Evolutionary conservation across 257 asterid genomes (phyloP), one percentile per base, ranked within the genome.

Genomic region (Asclepias syriaca): DNA sequence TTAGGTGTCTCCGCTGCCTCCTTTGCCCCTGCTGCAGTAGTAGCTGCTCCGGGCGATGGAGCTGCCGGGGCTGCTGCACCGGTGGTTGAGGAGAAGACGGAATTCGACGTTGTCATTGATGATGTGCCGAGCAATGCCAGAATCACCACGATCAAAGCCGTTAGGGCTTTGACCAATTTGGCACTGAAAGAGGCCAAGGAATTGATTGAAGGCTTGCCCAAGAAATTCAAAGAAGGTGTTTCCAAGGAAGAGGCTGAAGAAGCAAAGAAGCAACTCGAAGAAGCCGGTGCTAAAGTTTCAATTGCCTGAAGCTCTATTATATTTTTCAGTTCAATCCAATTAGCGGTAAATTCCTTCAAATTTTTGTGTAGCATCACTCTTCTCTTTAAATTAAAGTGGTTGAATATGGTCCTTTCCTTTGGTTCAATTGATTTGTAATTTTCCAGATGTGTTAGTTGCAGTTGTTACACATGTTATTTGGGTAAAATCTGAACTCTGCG

Each of bases 1-100:
- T 87, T 93, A 75, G 98, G 97, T 21, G 97, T 93, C 69, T 75
- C 97, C 66, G 98, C 97, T 2, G 96, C 98, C 12, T 85, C 97
- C 3, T 90, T 93, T 68, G 96, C 92, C 4, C 96, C 97, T 0
- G 96, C 68, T 1, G 96, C 87, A 21, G 89, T 66, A 0, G 86
- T 81, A 3, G 89, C 88, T 74, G 53, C 85, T 3, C 77, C 58
- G 40, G 61, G 74, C 75, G 75, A 83, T 61, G 71, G 69, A 0
- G 80, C 74, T 5, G 86, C 76, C 1, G 88, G 67, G 1, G 93
- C 77, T 1, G 94, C 84, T 7, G 76, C 96, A 8, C 77, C 89
- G 1, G 96, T 13, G 13, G 97, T 80, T n/a, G 98, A 86, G 84
- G 97, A 93, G 96, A 89, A 93, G 85, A 93, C 97, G 55, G 96